Base-by-base conservation (phyloP, 2,329 filamentous ascomycete genomes). In the Didymella lethalis region DNA sequence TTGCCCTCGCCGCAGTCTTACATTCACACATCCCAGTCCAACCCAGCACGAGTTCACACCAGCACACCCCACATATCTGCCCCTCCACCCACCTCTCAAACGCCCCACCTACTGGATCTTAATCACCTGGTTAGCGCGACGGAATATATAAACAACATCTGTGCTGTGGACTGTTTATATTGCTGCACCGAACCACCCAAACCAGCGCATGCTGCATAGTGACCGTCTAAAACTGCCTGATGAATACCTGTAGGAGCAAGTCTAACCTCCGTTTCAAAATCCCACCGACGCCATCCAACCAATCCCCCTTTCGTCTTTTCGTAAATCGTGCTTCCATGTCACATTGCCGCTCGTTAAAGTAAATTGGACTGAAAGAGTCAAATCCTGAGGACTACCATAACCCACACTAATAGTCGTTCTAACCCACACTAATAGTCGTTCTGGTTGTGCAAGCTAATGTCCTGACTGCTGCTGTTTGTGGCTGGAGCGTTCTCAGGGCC, bases 391-490 rank as follows among this genome's bases (percentile, higher is more conserved):
- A 36, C 2, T 3, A 20, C 7, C 20, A 7, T 14, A n/a, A 26
- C 10, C 12, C 14, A 11, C 2, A 16, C 49, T 59, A 68, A 38
- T 77, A 71, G 59, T 81, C 79, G 51, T 80, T 77, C 55, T 80
- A n/a, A 26, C 10, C 12, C 14, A 11, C 2, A 16, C 49, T 59
- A 68, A 38, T 77, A 71, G 59, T 81, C 79, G 51, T 80, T 77
- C 55, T 80, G 69, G 72, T 88, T 88, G 73, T 88, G 85, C 66
- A 88, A 78, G 67, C 83, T 84, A 64, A 88, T 86, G 69, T 88
- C 86, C 81, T 88, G 79, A 50, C 75, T 79, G 51, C 75, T 79
- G 52, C 56, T 50, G 23, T 54, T 54, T 11, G 38, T 49, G 7
- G 20, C 29, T 64, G 59, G 54, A 45, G 72, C 70, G 20, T 69